Base-by-base conservation (phyloP, 75 land plant species). In the Pseudotsuga menziesii region DNA sequence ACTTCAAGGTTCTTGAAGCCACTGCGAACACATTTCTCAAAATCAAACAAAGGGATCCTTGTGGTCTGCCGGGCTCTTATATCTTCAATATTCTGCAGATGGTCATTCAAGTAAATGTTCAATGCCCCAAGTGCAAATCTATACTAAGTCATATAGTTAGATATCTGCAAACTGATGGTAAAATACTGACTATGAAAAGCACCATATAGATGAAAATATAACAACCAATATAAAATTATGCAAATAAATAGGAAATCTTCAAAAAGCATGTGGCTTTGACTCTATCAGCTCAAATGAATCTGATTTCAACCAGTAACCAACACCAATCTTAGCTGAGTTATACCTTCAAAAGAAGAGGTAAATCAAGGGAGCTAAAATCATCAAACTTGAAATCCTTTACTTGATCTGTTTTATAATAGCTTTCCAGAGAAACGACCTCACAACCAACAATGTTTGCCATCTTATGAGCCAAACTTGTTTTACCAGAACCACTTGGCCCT, bases 381-480 rank as follows among this genome's bases (percentile, higher is more conserved):
- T 94, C 98, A 85, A 89, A 87, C 79, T 94, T 94, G 52, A 87
- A 89, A 73, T 89, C 98, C 84, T 90, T 97, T 32, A 87, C 89
- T 77, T 92, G 88, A 67, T 94, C 99, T 63, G 91, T 80, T 80
- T 82, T 97, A 79, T 87, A 94, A 81, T 95, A 97, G 76, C 90
- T 97, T 86, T 97, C 99, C 76, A 97, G 85, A 11, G 99, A 97
- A 77, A 97, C 78, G 32, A 97, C 98, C 81, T 95, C 98, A 83
- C 99, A 97, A 63, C 99, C 99, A 81, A 97, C 88, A 80, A 97
- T 97, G 77, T 95, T 97, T 61, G 99, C 99, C 99, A 97, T 95
- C 75, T 97, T 97, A 77, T 85, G 94, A 73, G 99, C 99, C 82
- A 97, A 81, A 80, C 99, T 97, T 36, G 98, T 97, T 83, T 97